A percentile compares a stretch with the other conserved stretches of the same genome.
Evolutionary conservation across 306 rosid genomes (phyloP).

Genomic region (Quercus berberidifolia): DNA sequence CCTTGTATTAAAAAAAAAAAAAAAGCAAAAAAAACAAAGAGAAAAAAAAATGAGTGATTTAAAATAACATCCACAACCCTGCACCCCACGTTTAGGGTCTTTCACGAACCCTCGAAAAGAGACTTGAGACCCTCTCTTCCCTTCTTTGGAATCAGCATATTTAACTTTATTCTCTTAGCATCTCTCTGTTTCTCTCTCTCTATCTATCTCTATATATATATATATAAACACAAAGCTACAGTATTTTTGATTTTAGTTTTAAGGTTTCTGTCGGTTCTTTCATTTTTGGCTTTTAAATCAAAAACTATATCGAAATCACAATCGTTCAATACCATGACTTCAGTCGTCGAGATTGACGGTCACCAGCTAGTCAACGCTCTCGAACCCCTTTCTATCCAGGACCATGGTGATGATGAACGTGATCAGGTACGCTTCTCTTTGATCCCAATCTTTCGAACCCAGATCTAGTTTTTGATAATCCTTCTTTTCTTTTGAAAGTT

Average conservation of each 20-base stretch:
- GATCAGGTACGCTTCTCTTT: too few relatives aligned
- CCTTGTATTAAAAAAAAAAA: too few relatives aligned
- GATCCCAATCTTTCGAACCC: neutral
- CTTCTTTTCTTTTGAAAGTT: neutral
- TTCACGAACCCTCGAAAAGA: too few relatives aligned
- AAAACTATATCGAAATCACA: neutral
- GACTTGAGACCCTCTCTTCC: too few relatives aligned
- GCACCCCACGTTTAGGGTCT: too few relatives aligned
- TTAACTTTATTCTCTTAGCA: neutral
- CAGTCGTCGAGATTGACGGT: conserved; percentile 23
- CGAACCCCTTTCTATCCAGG: conserved; percentile 4
- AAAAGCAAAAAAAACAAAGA: too few relatives aligned
- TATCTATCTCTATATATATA: too few relatives aligned
- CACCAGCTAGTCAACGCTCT: conserved; percentile 15
- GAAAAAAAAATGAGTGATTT: too few relatives aligned
- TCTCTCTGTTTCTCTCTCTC: neutral
- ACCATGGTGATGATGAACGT: neutral
- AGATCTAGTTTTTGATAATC: neutral
- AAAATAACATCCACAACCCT: neutral
- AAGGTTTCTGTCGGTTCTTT: neutral
- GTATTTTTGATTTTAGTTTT: neutral
- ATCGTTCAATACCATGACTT: conserved; percentile 23
- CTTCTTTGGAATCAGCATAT: neutral
- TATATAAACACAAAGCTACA: too few relatives aligned
- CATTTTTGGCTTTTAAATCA: neutral